A percentile compares a stretch with the other conserved stretches of the same genome.
These are phyloP conservation scores for Chrysanthemum seticuspe DNA, from an alignment of 129 eudicot species.

Conservation along the genomic window DNA sequence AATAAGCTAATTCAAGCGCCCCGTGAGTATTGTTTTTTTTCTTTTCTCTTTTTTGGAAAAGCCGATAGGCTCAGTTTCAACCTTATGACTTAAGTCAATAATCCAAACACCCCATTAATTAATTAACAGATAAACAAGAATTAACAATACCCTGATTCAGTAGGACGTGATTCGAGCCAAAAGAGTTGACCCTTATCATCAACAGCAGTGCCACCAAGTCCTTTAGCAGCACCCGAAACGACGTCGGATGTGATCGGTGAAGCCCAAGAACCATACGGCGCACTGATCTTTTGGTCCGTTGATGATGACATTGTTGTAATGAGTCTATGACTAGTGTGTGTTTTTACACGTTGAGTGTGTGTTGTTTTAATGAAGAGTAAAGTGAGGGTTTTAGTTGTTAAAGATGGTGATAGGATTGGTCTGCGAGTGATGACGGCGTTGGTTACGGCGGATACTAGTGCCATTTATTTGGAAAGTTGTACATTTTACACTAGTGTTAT, in stretches of 20 bases:
- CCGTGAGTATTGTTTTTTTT: too few species aligned
- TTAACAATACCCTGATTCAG: conserved; percentile 67
- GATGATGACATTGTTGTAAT: conserved; percentile 38
- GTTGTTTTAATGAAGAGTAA: conserved; percentile 15
- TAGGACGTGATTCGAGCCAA: conserved; percentile 92
- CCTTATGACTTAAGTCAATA: too few species aligned
- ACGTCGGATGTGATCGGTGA: conserved; percentile 91
- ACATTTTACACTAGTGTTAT: not conserved
- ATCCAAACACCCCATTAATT: too few species aligned
- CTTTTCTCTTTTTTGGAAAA: too few species aligned
- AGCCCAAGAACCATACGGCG: conserved; percentile 92
- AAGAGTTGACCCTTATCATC: conserved; percentile 71
- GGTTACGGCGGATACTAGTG: conserved; percentile 23
- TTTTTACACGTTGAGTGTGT: conserved; percentile 3
- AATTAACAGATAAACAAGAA: not conserved
- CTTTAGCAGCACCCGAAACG: conserved; percentile 75
- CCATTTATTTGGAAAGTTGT: conserved; percentile 5
- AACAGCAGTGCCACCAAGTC: conserved; percentile 82
- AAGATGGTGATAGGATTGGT: conserved; percentile 9
- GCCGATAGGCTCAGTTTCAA: too few species aligned
- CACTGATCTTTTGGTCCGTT: conserved; percentile 42
- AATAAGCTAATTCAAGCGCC: too few species aligned
- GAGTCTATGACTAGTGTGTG: not conserved
- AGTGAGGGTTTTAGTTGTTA: conserved; percentile 17
- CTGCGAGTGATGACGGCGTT: conserved; percentile 17